Conservation (phyloP, 1,139 yeast genomes). For the Eremothecium cymbalariae region DNA sequence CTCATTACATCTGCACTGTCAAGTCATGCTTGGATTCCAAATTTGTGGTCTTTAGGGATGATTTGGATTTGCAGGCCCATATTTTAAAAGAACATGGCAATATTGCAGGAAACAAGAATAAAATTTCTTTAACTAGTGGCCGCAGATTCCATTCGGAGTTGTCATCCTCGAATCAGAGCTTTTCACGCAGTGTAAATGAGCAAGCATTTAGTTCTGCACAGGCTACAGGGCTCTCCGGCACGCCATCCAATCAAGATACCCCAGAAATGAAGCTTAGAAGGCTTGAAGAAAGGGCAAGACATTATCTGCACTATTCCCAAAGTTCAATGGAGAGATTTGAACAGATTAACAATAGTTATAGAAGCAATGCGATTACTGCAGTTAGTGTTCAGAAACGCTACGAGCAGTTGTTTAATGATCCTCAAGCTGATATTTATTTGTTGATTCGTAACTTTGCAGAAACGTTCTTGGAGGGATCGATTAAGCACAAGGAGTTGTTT, state of each 20-base stretch:
- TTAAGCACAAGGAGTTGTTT: constrained; percentile 31
- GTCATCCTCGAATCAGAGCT: constrained; percentile 52
- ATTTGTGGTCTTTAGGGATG: constrained; percentile 86
- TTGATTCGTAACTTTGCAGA: constrained; percentile 52
- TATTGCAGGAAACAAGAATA: constrained; percentile 40
- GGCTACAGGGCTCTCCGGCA: constrained; percentile 16
- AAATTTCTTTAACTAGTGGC: constrained; percentile 19
- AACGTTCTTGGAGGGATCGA: constrained; percentile 39
- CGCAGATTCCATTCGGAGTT: constrained; percentile 58
- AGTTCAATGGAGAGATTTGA: constrained; percentile 43
- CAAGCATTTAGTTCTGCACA: constrained; percentile 17
- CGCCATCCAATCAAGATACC: constrained; percentile 14
- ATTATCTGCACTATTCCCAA: constrained; percentile 53
- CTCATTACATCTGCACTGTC: constrained; percentile 75
- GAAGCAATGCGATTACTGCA: constrained; percentile 42
- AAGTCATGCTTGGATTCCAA: constrained; percentile 79
- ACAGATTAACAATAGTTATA: constrained; percentile 43
- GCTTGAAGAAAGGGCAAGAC: constrained; percentile 79
- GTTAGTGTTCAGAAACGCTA: constrained; percentile 45
- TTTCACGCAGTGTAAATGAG: constrained; percentile 32
- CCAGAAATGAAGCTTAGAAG: constrained; percentile 51
- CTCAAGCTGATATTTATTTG: constrained; percentile 43
- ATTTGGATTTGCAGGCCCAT: constrained; percentile 80
- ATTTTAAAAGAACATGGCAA: constrained; percentile 78
- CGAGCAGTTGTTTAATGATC: constrained; percentile 40